These are phyloP conservation scores for Globisporangium iwayamae DNA, from an alignment of 352 stramenopile genomes.

Conservation along the genomic window DNA sequence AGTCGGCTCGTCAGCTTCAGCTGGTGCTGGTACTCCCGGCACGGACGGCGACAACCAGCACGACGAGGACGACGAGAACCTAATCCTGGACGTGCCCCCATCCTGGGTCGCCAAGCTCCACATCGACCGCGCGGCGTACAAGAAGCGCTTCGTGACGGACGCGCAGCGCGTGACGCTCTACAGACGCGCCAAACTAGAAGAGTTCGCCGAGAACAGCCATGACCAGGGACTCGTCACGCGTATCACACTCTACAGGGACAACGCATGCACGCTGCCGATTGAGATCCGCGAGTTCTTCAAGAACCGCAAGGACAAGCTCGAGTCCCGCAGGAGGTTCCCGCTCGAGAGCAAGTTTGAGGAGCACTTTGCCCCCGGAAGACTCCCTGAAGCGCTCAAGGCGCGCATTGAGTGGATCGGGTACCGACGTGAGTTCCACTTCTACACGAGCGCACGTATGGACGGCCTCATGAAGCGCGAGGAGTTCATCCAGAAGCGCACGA, in stretches of 20 bases:
- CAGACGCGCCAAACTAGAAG: slow-evolving; percentile 87
- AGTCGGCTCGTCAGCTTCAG: neutral
- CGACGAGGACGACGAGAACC: slow-evolving; percentile 47
- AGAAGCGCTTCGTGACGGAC: slow-evolving; percentile 83
- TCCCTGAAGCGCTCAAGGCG: slow-evolving; percentile 71
- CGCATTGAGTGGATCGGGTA: slow-evolving; percentile 87
- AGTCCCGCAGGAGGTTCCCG: slow-evolving; percentile 67
- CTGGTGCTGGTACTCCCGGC: neutral
- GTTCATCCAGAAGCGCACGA: slow-evolving; percentile 83
- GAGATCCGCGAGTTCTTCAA: slow-evolving; percentile 91
- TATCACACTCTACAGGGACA: slow-evolving; percentile 84
- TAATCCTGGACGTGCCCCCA: slow-evolving; percentile 79
- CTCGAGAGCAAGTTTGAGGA: slow-evolving; percentile 88
- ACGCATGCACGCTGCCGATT: slow-evolving; percentile 67
- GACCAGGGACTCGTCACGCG: slow-evolving; percentile 84
- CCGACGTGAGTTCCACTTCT: slow-evolving; percentile 88
- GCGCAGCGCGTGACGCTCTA: slow-evolving; percentile 89
- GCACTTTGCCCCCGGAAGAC: slow-evolving; percentile 63
- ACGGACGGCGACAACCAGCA: slow-evolving; percentile 55
- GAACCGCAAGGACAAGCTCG: slow-evolving; percentile 89
- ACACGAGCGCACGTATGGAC: slow-evolving; percentile 86
- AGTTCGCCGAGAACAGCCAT: slow-evolving; percentile 90
- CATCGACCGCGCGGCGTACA: slow-evolving; percentile 72
- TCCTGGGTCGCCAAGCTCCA: slow-evolving; percentile 82
- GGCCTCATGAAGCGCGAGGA: slow-evolving; percentile 85